Base-by-base conservation (phyloP, 352 stramenopile species). In the Saprolegnia diclina region DNA sequence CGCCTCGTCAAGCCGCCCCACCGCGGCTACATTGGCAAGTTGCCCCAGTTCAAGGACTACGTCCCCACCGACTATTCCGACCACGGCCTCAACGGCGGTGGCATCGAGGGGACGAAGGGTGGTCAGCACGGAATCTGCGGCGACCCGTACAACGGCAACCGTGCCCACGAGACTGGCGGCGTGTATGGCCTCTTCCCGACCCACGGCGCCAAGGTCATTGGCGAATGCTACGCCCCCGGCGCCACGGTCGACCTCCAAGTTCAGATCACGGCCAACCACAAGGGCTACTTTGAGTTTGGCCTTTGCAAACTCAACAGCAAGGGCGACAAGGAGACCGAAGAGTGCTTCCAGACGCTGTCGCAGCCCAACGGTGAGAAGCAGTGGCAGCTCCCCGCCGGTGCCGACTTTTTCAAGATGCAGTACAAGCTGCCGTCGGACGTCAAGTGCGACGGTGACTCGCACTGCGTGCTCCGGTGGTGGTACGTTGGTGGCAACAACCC, bases 221-320 rank as follows among this genome's bases (percentile, higher is more conserved):
- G 16, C 16, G 48, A 26, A 19, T 63, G 53, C 40, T 70, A 54
- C 26, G 26, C 21, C 13, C 40, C 26, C 1, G 70, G 70, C 5
- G 6, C 53, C 6, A 57, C 52, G 18, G 32, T 90, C 48, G 64
- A 75, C 16, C 22, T 90, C n/a, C 57, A 75, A 38, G 71, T 80
- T 4, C 40, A 65, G 32, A 62, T 88, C 35, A 83, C 75, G 44
- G 72, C 73, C 13, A 67, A 84, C 72, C 77, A 86, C 65, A 71
- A 67, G 40, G 81, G 82, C n/a, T 78, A 84, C 65, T 78, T 86
- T 62, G 53, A 77, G 62, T 78, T 88, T 48, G 24, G 70, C 69
- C 26, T 90, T 72, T 82, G 76, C 80, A 19, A 72, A 73, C 16
- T 62, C 53, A 64, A 55, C 56, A 64, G 21, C 48, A 21, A 26